Base-by-base conservation (phyloP, 2,329 filamentous ascomycete genomes). In the Cladosporium austrohemisphaericum region DNA sequence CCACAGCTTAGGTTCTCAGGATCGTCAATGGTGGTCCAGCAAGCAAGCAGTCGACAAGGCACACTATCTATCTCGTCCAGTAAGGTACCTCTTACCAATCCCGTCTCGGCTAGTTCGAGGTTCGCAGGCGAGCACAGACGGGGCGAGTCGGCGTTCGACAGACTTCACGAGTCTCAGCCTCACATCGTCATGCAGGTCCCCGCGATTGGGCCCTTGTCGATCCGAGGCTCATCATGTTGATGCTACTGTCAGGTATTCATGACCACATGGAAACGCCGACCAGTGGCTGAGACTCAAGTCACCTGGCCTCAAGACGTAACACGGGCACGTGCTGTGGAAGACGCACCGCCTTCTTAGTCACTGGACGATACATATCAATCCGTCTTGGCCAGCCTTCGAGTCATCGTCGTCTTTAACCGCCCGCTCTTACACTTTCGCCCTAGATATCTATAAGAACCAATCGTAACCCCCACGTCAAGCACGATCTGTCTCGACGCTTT, bases 111-210 rank as follows among this genome's bases (percentile, higher is more conserved):
- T n/a, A n/a, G n/a, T n/a, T n/a, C n/a, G 35, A 45, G 28, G 28
- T 10, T 10, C 11, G 28, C 28, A 31, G 28, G 28, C 28, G 28
- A 31, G 28, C 28, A n/a, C n/a, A n/a, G n/a, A n/a, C n/a, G n/a
- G n/a, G n/a, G n/a, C n/a, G n/a, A n/a, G n/a, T n/a, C n/a, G n/a
- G n/a, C n/a, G n/a, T n/a, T n/a, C n/a, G n/a, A n/a, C n/a, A 31
- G 14, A n/a, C 28, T 31, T 35, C 32, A 35, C 36, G 36, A 38
- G 36, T 38, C 36, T 31, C 32, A 38, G 25, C 33, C 33, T 28
- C n/a, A 38, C 38, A 33, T 38, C 44, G 38, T 47, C 44, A 47
- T 47, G 44, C 44, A 47, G 44, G 44, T 47, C 44, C 44, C 44
- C 44, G 44, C 41, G 16, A 14, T 32, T 16, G 20, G 10, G 22